Evolutionary conservation across 805 yeast genomes (phyloP).

Genomic region (Saturnispora silvae): DNA sequence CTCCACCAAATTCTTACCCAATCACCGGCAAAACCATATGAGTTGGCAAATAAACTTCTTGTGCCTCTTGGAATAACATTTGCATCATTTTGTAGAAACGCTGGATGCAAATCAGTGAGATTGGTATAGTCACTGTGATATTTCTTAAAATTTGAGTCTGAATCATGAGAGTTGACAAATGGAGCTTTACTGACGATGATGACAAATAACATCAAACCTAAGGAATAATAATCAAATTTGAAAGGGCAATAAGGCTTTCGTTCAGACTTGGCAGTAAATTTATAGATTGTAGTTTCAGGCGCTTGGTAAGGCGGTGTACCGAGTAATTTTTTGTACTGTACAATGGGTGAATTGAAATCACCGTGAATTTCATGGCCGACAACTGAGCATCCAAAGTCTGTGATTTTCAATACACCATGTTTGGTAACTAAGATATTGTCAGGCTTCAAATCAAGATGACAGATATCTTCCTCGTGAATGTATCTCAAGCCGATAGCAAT

Average conservation of each 20-base stretch:
- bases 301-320: constrained; percentile 79
- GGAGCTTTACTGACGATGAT: constrained; percentile 51
- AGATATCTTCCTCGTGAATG: constrained; percentile 56
- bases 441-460: constrained; percentile 67
- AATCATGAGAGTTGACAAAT: constrained; percentile 37
- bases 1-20: constrained; percentile 42
- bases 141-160: constrained; percentile 45
- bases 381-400: constrained; percentile 71
- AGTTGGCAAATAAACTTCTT: constrained; percentile 24
- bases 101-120: constrained; percentile 33
- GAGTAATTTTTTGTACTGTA: constrained; percentile 35
- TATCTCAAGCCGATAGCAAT: constrained; percentile 49
- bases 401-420: constrained; percentile 53
- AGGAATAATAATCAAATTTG: constrained; percentile 61
- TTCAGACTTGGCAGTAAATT: constrained; percentile 21
- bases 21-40: constrained; percentile 14
- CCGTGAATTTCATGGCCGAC: constrained; percentile 47
- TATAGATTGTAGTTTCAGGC: constrained; percentile 57
- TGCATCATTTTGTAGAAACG: constrained; percentile 41
- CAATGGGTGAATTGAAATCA: constrained; percentile 35
- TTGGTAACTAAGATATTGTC: constrained; percentile 55
- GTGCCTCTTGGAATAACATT: constrained; percentile 37
- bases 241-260: constrained; percentile 39
- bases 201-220: constrained; percentile 59
- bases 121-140: constrained; percentile 30